Evolutionary conservation across 441 rosid species (phyloP).

Genomic region (Jatropha multifida): DNA sequence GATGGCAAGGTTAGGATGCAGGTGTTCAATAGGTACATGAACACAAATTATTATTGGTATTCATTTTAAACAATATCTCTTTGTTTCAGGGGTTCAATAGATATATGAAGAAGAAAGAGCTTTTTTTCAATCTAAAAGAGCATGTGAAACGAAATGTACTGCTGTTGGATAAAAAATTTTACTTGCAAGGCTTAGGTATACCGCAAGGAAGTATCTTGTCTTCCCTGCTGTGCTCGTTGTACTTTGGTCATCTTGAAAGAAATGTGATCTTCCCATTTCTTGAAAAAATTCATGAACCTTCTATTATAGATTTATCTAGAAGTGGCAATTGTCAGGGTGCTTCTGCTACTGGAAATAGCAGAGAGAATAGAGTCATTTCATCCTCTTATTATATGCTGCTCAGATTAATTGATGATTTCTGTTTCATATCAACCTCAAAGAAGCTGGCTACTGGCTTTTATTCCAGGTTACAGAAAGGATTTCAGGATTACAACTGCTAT

Average conservation of each 20-base stretch:
- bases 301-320: constrained; percentile 24
- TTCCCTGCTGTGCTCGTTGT: constrained; percentile 75
- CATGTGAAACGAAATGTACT: constrained; percentile 67
- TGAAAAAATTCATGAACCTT: constrained; percentile 33
- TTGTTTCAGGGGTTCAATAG: constrained; percentile 45
- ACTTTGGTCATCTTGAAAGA: constrained; percentile 79
- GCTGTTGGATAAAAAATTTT: constrained; percentile 50
- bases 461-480: constrained; percentile 53
- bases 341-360: constrained; percentile 14
- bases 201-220: constrained; percentile 90
- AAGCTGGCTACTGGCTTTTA: constrained; percentile 60
- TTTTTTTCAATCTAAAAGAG: constrained; percentile 44
- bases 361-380: constrained; percentile 27
- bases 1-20: not conserved
- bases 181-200: constrained; percentile 67
- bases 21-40: no score
- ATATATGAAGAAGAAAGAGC: constrained; percentile 38
- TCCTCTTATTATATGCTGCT: constrained; percentile 47
- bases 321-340: constrained; percentile 6
- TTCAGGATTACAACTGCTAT: constrained; percentile 70
- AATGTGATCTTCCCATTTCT: constrained; percentile 72
- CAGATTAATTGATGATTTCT: constrained; percentile 80
- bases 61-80: not conserved
- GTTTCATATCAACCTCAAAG: constrained; percentile 82
- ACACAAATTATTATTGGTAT: not conserved